Conservation (phyloP, 2,329 filamentous ascomycete genomes). For the Penicillium concentricum region DNA sequence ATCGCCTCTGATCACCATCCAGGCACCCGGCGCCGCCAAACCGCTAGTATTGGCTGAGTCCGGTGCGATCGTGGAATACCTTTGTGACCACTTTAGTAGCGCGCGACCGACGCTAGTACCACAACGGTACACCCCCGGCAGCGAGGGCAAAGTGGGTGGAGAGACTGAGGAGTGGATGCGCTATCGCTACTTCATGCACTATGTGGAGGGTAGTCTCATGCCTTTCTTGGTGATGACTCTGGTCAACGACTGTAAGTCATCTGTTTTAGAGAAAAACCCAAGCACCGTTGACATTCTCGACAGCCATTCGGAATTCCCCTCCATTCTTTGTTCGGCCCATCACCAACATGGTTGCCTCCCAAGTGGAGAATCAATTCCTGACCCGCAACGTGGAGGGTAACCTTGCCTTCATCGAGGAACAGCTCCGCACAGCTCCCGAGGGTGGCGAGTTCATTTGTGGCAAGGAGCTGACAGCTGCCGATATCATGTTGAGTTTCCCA, state of each 20-base stretch:
- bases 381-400: slow-evolving; percentile 42
- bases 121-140: slow-evolving; percentile 50
- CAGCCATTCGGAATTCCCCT: slow-evolving; percentile 24
- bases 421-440: slow-evolving; percentile 43
- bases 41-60: slow-evolving; percentile 75
- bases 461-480: slow-evolving; percentile 43
- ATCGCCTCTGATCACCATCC: slow-evolving; percentile 73
- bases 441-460: slow-evolving; percentile 45
- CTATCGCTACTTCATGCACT: slow-evolving; percentile 74
- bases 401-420: slow-evolving; percentile 47
- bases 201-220: slow-evolving; percentile 82
- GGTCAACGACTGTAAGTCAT: slow-evolving; percentile 55
- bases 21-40: slow-evolving; percentile 44
- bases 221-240: slow-evolving; percentile 64
- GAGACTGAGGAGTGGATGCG: slow-evolving; percentile 62
- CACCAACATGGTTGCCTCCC: slow-evolving; percentile 54
- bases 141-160: slow-evolving; percentile 55
- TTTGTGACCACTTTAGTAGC: slow-evolving; percentile 65
- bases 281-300: background rate
- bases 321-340: slow-evolving; percentile 70
- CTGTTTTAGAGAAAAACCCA: background rate
- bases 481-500: slow-evolving; percentile 50
- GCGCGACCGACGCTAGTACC: slow-evolving; percentile 47
- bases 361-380: slow-evolving; percentile 42
- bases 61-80: slow-evolving; percentile 76